These are phyloP conservation scores for Penicillium sp. DNA, from an alignment of 2,329 filamentous ascomycete genomes.

Conservation along the genomic window DNA sequence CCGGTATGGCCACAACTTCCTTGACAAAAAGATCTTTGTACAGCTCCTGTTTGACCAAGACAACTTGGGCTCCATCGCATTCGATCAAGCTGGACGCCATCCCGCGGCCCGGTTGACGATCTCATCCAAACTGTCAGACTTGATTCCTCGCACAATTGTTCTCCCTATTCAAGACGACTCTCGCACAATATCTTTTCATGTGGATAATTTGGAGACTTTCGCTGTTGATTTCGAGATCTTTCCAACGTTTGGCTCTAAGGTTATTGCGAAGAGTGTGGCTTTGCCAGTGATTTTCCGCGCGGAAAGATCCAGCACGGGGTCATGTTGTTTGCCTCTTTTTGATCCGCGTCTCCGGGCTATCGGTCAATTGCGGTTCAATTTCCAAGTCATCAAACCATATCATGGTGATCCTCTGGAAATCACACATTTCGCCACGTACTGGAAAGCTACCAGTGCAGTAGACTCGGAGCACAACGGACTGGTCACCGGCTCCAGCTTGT, in stretches of 20 bases:
- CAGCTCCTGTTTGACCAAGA: conserved; percentile 81
- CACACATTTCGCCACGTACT: conserved; percentile 97
- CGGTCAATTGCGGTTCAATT: conserved; percentile 88
- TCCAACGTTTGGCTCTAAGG: conserved; percentile 92
- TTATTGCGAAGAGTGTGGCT: conserved; percentile 92
- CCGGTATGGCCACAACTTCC: conserved; percentile 95
- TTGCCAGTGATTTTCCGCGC: conserved; percentile 79
- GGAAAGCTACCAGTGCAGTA: conserved; percentile 94
- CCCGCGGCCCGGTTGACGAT: conserved; percentile 91
- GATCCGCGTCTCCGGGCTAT: conserved; percentile 87
- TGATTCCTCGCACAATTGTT: conserved; percentile 93
- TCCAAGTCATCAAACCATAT: conserved; percentile 95
- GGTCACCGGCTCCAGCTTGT: conserved; percentile 89
- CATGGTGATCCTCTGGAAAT: conserved; percentile 88
- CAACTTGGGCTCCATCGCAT: conserved; percentile 65
- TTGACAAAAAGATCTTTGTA: conserved; percentile 94
- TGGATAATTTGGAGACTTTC: conserved; percentile 88
- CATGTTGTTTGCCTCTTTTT: conserved; percentile 81
- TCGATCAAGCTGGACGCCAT: conserved; percentile 96
- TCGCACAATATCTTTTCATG: conserved; percentile 87
- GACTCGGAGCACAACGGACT: conserved; percentile 79
- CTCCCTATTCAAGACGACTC: conserved; percentile 95
- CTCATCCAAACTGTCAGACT: conserved; percentile 89
- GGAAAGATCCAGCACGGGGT: conserved; percentile 66
- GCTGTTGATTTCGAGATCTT: conserved; percentile 96